A percentile compares a stretch with the other conserved stretches of the same genome.
Evolutionary conservation across 192 early-diverging fungal genomes (phyloP).

Genomic region (Geranomyces variabilis): DNA sequence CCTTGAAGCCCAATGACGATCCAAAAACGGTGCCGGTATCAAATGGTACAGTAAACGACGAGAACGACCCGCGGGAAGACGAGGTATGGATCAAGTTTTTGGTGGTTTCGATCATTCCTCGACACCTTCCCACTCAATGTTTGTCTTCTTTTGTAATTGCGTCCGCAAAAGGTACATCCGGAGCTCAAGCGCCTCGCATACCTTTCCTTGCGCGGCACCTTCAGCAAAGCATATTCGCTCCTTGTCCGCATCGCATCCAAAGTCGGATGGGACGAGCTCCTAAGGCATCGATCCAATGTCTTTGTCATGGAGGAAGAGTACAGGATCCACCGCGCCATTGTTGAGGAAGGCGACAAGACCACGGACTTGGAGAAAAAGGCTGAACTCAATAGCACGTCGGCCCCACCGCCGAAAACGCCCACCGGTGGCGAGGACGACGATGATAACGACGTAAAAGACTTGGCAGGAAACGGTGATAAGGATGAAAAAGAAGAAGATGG

Average conservation of each 20-base stretch:
- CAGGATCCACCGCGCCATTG: slow-evolving; percentile 67
- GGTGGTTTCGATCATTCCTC: no score
- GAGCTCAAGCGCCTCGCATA: slow-evolving; percentile 84
- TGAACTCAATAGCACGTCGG: background rate
- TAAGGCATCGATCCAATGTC: slow-evolving; percentile 80
- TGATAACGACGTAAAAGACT: slow-evolving; percentile 1
- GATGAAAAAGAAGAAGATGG: slow-evolving; percentile 36
- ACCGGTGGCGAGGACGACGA: background rate
- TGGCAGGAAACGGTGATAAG: slow-evolving; percentile 23
- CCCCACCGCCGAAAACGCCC: background rate
- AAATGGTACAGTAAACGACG: slow-evolving; percentile 50
- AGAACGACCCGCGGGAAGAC: slow-evolving; percentile 58
- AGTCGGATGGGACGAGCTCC: slow-evolving; percentile 96
- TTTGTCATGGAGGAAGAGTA: slow-evolving; percentile 99
- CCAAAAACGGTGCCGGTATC: slow-evolving; percentile 40
- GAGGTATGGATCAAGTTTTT: slow-evolving; percentile 37
- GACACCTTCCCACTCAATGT: no score
- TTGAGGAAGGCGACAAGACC: slow-evolving; percentile 63
- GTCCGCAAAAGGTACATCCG: slow-evolving; percentile 52
- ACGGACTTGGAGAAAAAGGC: slow-evolving; percentile 29
- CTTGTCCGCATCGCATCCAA: slow-evolving; percentile 78
- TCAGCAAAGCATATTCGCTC: slow-evolving; percentile 83
- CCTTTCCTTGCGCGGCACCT: slow-evolving; percentile 90
- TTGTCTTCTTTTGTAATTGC: background rate
- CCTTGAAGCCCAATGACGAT: slow-evolving; percentile 40